phyloP scores from a whole-genome alignment of 2,329 filamentous ascomycete genomes.

The Colletotrichum viniferum region DNA sequence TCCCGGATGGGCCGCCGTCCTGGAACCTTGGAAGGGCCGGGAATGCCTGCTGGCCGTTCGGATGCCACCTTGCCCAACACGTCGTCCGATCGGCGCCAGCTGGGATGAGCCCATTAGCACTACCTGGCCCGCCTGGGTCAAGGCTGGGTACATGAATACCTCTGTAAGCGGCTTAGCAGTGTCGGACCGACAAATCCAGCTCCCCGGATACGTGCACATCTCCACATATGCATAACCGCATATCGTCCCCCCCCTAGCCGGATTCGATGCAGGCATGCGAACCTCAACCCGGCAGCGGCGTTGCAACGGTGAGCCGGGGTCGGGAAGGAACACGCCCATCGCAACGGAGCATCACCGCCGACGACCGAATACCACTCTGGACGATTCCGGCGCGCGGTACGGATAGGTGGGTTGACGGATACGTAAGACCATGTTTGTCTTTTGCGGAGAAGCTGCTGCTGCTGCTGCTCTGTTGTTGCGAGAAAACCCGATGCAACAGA shows the following conservation, averaged over 20 bases:
- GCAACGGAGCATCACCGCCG: slow-evolving; percentile 8
- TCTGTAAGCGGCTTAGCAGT: not conserved
- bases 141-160: not conserved
- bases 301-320: slow-evolving; percentile 4
- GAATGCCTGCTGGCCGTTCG: not conserved
- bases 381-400: not conserved
- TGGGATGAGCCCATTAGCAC: not conserved
- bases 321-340: not conserved
- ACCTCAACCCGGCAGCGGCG: not conserved
- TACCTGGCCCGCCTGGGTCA: not conserved
- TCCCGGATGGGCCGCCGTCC: not conserved
- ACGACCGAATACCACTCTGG: slow-evolving; percentile 17
- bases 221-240: not conserved
- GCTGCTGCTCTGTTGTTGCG: not conserved
- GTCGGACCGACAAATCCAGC: not conserved
- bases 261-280: slow-evolving; percentile 1
- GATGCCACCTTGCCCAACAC: slow-evolving; percentile 14
- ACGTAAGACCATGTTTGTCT: not conserved
- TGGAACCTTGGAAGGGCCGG: not conserved
- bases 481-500: not conserved
- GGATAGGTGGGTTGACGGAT: not conserved
- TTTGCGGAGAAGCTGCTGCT: not conserved
- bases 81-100: slow-evolving; percentile 13
- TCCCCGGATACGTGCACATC: not conserved
- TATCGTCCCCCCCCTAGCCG: not conserved